A percentile compares a stretch with the other conserved stretches of the same genome.
These are phyloP conservation scores for Pythium myriotylum DNA, from an alignment of 352 stramenopile genomes.

Conservation along the genomic window DNA sequence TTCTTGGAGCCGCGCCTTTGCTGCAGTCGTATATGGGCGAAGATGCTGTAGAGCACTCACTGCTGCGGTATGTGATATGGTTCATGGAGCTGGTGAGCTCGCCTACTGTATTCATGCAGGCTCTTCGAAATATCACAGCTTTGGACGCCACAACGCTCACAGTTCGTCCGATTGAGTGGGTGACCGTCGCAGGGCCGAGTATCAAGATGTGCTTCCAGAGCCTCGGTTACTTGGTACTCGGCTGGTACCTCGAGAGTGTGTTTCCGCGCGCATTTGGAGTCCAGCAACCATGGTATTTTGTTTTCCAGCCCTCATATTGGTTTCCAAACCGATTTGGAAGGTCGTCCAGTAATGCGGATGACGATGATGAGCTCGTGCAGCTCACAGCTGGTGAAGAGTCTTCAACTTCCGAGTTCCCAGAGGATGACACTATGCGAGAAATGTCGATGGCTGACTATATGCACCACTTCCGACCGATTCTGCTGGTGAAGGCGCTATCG, in stretches of 20 bases:
- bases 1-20: constrained; percentile 54
- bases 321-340: constrained; percentile 25
- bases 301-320: constrained; percentile 89
- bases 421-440: constrained; percentile 72
- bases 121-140: constrained; percentile 51
- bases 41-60: constrained; percentile 44
- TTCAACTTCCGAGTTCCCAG: not conserved
- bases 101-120: constrained; percentile 71
- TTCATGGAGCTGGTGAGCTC: constrained; percentile 60
- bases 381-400: constrained; percentile 10
- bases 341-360: not conserved
- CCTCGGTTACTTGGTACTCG: constrained; percentile 87
- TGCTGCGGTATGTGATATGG: constrained; percentile 36
- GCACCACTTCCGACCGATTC: constrained; percentile 50
- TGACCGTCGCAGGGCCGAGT: constrained; percentile 45
- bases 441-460: constrained; percentile 60
- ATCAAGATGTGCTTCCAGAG: constrained; percentile 82
- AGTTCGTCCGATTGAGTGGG: constrained; percentile 49
- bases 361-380: constrained; percentile 23
- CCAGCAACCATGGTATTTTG: constrained; percentile 93
- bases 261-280: constrained; percentile 92
- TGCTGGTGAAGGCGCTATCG: constrained; percentile 59
- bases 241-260: constrained; percentile 94
- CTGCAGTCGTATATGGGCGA: constrained; percentile 54
- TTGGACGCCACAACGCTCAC: constrained; percentile 47